phyloP scores from a whole-genome alignment of 768 basidiomycete species.

The Xerocomellus intermedius region DNA sequence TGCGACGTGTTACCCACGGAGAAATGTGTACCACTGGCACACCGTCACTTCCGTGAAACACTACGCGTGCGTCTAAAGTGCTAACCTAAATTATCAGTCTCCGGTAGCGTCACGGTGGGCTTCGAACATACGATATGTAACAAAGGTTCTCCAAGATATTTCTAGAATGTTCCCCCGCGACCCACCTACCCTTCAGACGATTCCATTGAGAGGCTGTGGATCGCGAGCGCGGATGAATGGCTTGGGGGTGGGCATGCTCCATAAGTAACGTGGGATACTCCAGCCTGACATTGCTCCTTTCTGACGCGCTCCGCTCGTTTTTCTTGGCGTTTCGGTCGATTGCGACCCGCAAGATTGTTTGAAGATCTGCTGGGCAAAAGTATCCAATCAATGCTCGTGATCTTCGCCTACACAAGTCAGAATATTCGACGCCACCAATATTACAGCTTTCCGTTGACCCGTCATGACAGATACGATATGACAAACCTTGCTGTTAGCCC shows the following conservation, averaged over 20 bases:
- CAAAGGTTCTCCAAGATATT: not conserved
- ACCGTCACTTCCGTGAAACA: not conserved
- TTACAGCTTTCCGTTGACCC: not conserved
- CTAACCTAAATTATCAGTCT: not conserved
- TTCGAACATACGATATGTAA: not conserved
- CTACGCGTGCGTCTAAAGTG: not conserved
- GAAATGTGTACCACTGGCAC: not conserved
- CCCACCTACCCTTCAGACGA: not conserved
- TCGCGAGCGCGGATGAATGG: constrained; percentile 8
- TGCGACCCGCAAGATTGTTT: not conserved
- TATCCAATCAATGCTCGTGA: constrained; percentile 19
- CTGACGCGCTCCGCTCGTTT: not conserved
- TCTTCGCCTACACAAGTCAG: constrained; percentile 21
- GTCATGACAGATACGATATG: not conserved
- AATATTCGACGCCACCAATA: constrained; percentile 11
- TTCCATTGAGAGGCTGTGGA: constrained; percentile 10
- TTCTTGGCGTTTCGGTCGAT: constrained; percentile 31
- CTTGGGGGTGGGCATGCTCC: not conserved
- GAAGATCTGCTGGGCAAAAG: not conserved
- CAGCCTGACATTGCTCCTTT: not conserved
- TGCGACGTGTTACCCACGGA: not conserved
- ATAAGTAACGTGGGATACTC: not conserved
- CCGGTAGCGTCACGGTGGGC: not conserved
- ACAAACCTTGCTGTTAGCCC: not conserved
- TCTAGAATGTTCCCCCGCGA: not conserved